Evolutionary conservation across 768 basidiomycete species (phyloP).

Genomic region (Tulasnella sp.): DNA sequence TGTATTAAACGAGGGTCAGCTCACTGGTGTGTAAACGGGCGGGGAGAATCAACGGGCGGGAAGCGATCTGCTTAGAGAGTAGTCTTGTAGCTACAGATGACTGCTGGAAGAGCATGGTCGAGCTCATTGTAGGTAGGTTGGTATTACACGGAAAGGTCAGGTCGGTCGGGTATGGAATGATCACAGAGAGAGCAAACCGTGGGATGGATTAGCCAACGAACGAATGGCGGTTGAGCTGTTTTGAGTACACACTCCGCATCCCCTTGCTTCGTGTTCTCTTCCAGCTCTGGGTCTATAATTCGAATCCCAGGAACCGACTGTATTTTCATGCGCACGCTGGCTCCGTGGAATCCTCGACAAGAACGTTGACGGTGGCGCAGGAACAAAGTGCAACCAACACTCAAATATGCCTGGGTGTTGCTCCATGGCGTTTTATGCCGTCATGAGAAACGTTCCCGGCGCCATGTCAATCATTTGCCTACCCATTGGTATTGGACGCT

Average conservation of each 20-base stretch:
- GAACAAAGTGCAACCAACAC: too few species aligned
- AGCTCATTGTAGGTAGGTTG: neutral
- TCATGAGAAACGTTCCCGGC: too few species aligned
- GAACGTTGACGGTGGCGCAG: too few species aligned
- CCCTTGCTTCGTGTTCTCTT: neutral
- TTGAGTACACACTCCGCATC: neutral
- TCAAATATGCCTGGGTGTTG: too few species aligned
- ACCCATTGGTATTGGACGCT: too few species aligned
- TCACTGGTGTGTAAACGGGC: slow-evolving; percentile 12
- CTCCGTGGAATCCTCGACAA: too few species aligned
- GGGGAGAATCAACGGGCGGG: slow-evolving; percentile 1
- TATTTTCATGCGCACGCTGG: too few species aligned
- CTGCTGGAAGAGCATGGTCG: neutral
- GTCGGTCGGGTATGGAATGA: slow-evolving; percentile 5
- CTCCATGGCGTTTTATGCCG: too few species aligned
- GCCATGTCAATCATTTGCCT: too few species aligned
- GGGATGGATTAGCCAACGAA: neutral
- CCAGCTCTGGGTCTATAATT: neutral
- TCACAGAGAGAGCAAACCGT: slow-evolving; percentile 2
- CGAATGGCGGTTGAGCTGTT: neutral
- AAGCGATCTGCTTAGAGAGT: neutral
- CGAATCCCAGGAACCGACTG: too few species aligned
- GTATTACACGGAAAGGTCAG: neutral
- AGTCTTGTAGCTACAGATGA: slow-evolving; percentile 6
- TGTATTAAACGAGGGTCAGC: neutral